Evolutionary conservation across 768 basidiomycete genomes (phyloP).

Genomic region (Suillus subaureus): DNA sequence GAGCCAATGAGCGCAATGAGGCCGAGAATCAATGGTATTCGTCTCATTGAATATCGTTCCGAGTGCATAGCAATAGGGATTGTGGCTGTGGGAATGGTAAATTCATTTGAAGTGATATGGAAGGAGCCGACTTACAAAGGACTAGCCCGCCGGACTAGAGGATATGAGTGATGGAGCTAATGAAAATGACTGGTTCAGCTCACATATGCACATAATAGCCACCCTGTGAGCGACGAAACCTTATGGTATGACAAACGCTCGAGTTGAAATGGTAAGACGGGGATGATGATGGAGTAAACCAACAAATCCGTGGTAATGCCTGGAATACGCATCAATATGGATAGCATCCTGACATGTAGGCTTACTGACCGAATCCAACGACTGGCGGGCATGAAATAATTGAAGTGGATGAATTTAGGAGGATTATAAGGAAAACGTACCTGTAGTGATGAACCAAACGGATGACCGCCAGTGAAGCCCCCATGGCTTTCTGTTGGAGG

Average conservation of each 20-base stretch:
- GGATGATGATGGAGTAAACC: conserved; percentile 64
- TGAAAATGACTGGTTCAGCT: conserved; percentile 21
- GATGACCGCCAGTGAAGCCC: conserved; percentile 62
- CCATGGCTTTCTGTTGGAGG: conserved; percentile 31
- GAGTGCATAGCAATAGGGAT: conserved; percentile 59
- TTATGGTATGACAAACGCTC: conserved; percentile 46
- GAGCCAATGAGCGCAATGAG: conserved; percentile 52
- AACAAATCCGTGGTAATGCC: conserved; percentile 52
- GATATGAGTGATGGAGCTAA: conserved; percentile 9
- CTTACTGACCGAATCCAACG: conserved; percentile 49
- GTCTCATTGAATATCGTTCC: conserved; percentile 50
- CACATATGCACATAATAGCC: conserved; percentile 63
- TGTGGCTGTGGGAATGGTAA: conserved; percentile 42
- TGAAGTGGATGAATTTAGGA: not conserved
- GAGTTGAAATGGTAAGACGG: conserved; percentile 66
- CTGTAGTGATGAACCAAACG: conserved; percentile 54
- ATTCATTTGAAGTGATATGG: not conserved
- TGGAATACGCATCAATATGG: conserved; percentile 13
- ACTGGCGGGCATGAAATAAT: conserved; percentile 28
- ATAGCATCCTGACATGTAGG: no score
- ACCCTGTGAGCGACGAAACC: conserved; percentile 56
- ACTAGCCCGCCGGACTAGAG: conserved; percentile 58
- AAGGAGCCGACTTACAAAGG: conserved; percentile 40
- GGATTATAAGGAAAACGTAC: conserved; percentile 22
- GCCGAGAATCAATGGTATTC: conserved; percentile 52